These are phyloP conservation scores for Yarrowia sp. DNA, from an alignment of 805 yeast genomes.

Conservation along the genomic window DNA sequence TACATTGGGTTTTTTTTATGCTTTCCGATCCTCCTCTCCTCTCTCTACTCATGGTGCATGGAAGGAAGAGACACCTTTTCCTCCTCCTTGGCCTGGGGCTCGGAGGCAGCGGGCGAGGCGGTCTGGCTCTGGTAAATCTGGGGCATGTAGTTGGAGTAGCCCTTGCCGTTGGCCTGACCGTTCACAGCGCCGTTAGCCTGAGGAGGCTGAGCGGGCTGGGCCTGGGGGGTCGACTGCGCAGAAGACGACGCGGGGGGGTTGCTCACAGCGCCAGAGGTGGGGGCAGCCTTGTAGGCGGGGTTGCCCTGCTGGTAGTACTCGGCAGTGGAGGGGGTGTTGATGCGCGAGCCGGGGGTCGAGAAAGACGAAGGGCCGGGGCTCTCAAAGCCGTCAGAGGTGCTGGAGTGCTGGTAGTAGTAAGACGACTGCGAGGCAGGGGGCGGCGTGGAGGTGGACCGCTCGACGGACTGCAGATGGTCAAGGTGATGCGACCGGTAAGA, in stretches of 20 bases:
- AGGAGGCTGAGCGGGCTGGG: constrained; percentile 23
- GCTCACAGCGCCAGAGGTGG: constrained; percentile 9
- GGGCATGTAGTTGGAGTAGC: constrained; percentile 30
- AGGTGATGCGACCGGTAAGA: constrained; percentile 22
- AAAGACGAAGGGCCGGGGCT: constrained; percentile 20
- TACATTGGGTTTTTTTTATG: constrained; percentile 18
- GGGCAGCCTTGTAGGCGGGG: constrained; percentile 25
- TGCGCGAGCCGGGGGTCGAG: constrained; percentile 24
- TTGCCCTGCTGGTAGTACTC: constrained; percentile 26
- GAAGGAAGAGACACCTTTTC: constrained; percentile 17
- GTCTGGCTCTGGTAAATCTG: constrained; percentile 31
- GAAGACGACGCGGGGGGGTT: constrained; percentile 14
- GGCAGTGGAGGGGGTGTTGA: constrained; percentile 24
- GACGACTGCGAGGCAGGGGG: constrained; percentile 27
- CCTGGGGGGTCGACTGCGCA: constrained; percentile 20
- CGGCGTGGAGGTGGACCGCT: constrained; percentile 26
- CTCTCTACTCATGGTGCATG: constrained; percentile 20
- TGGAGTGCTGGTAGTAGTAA: constrained; percentile 27
- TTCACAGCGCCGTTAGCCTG: constrained; percentile 14
- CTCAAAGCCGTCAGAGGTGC: constrained; percentile 20
- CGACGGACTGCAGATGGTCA: constrained; percentile 23
- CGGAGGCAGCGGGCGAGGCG: constrained; percentile 28
- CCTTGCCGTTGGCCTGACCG: constrained; percentile 26
- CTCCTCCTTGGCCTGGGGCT: constrained; percentile 27
- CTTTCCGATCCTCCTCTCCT: background rate